phyloP scores from a whole-genome alignment of 176 grass and related monocot species.

The maize (Zea mays) region Zm-B73-REFERENCE-NAM-5.0 NC_050097.1:185107001-185107500 shows the following conservation, averaged over 20 bases:
- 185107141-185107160: constrained; percentile 74
- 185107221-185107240: neutral
- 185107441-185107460: constrained; percentile 19
- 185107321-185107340: constrained; percentile 40
- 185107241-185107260: neutral
- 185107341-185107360: constrained; percentile 34
- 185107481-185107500: neutral
- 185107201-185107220: constrained; percentile 32
- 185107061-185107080: constrained; percentile 16
- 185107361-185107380: constrained; percentile 58
- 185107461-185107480: constrained; percentile 17
- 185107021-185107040: constrained; percentile 40
- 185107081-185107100: constrained; percentile 38
- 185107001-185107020: constrained; percentile 42
- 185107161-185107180: neutral
- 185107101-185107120: constrained; percentile 55
- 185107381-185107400: constrained; percentile 38
- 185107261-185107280: constrained; percentile 16
- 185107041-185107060: constrained; percentile 21
- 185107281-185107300: constrained; percentile 60
- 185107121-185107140: constrained; percentile 60
- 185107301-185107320: constrained; percentile 57
- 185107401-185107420: constrained; percentile 42
- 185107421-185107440: constrained; percentile 64
- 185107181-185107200: constrained; percentile 5